phyloP scores from a whole-genome alignment of 1,284 basidiomycete genomes.

The Macrocystidia cucumis region DNA sequence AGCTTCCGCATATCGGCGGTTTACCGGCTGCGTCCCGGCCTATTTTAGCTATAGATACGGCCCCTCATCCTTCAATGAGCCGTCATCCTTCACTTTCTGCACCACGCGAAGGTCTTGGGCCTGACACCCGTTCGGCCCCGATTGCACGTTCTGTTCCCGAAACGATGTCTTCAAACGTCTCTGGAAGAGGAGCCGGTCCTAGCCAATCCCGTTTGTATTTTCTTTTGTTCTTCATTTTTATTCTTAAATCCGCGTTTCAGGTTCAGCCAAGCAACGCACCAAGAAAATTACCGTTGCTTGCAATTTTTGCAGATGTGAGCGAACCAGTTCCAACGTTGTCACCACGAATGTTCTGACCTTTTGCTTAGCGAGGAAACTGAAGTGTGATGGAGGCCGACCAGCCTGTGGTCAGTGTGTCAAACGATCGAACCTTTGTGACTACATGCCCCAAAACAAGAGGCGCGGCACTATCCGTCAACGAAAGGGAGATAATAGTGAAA shows the following conservation, averaged over 20 bases:
- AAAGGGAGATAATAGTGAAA: constrained; percentile 59
- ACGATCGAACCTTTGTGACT: constrained; percentile 68
- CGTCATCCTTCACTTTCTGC: constrained; percentile 41
- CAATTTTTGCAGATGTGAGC: constrained; percentile 80
- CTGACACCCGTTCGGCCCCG: constrained; percentile 32
- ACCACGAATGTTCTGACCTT: constrained; percentile 11
- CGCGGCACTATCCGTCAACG: constrained; percentile 47
- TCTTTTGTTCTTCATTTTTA: constrained; percentile 5
- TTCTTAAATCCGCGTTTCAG: constrained; percentile 13
- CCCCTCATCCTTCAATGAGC: constrained; percentile 32
- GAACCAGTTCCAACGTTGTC: constrained; percentile 2
- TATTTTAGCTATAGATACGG: constrained; percentile 65
- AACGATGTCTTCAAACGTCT: constrained; percentile 20
- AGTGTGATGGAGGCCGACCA: constrained; percentile 75
- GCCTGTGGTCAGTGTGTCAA: constrained; percentile 74
- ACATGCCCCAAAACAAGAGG: constrained; percentile 67
- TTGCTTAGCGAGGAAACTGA: constrained; percentile 69
- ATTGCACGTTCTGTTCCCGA: constrained; percentile 32
- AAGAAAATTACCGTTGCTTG: constrained; percentile 82
- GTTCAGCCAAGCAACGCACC: constrained; percentile 45
- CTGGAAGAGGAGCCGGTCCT: constrained; percentile 22
- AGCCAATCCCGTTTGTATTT: constrained; percentile 26
- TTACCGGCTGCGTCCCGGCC: constrained; percentile 49
- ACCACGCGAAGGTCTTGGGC: constrained; percentile 36
- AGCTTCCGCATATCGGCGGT: constrained; percentile 30